phyloP scores from a whole-genome alignment of 2,329 filamentous ascomycete species.

The Penicillium sp. region DNA sequence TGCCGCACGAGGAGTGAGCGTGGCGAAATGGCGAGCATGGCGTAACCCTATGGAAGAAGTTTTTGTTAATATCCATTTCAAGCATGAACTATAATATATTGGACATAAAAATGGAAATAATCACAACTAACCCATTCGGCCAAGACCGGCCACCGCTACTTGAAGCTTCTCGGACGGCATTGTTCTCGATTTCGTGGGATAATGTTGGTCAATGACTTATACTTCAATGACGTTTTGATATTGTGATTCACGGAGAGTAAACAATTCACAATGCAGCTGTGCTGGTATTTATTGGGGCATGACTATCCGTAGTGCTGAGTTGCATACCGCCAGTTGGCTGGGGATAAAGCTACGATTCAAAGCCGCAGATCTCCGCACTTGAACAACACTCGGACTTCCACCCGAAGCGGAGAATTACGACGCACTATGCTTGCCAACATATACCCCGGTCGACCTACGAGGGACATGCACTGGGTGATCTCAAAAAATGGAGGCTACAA shows the following conservation, averaged over 20 bases:
- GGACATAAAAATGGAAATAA: neutral
- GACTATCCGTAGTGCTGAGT: neutral
- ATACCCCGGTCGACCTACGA: neutral
- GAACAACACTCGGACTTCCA: neutral
- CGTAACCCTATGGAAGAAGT: conserved; percentile 14
- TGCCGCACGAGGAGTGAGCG: conserved; percentile 34
- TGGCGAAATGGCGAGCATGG: conserved; percentile 36
- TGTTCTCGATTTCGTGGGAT: neutral
- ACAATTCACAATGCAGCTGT: no score
- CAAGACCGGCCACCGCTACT: conserved; percentile 11
- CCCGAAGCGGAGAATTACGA: neutral
- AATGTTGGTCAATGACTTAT: no score
- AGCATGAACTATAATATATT: neutral
- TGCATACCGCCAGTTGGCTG: neutral
- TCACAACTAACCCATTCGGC: conserved; percentile 21
- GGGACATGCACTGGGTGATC: neutral
- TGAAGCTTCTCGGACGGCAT: conserved; percentile 13
- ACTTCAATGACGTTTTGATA: no score
- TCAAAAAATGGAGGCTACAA: neutral
- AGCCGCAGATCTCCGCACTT: no score
- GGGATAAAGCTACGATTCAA: no score
- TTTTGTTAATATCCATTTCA: neutral
- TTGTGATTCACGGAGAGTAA: no score
- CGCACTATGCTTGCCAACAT: neutral
- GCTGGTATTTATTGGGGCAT: no score